Conservation (phyloP, 805 yeast genomes). For the Wickerhamiella dianesei region DNA sequence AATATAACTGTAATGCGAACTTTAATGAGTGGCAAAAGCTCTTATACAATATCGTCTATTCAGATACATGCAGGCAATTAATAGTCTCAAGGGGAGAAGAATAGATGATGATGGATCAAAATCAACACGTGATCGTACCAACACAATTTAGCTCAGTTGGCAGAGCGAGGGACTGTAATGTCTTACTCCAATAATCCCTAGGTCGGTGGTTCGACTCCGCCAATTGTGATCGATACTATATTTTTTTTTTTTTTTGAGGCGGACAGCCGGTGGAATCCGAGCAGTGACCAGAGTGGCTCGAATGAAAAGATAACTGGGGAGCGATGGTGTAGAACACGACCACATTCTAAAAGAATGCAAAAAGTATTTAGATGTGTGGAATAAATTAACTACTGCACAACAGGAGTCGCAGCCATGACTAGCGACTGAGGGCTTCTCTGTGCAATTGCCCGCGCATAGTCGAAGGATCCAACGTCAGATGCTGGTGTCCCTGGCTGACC, state of each 20-base stretch:
- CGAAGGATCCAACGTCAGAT: background rate
- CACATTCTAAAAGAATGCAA: too few relatives aligned
- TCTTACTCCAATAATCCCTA: constrained; percentile 10
- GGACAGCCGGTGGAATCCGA: background rate
- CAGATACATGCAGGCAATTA: too few relatives aligned
- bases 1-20: too few relatives aligned
- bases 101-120: too few relatives aligned
- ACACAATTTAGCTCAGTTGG: constrained; percentile 19
- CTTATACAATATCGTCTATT: too few relatives aligned
- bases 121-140: background rate
- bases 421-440: background rate
- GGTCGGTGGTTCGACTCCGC: constrained; percentile 18
- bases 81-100: too few relatives aligned
- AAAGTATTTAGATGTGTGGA: background rate
- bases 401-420: background rate
- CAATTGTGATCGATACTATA: constrained; percentile 7
- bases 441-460: background rate
- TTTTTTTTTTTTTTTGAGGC: background rate
- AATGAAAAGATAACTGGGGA: background rate
- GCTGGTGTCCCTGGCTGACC: background rate
- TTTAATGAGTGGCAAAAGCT: too few relatives aligned
- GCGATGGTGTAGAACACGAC: too few relatives aligned
- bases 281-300: background rate
- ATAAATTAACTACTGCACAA: background rate
- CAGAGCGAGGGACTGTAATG: constrained; percentile 22